Evolutionary conservation across 768 basidiomycete species (phyloP).

Genomic region (Sporobolomyces phaffii): DNA sequence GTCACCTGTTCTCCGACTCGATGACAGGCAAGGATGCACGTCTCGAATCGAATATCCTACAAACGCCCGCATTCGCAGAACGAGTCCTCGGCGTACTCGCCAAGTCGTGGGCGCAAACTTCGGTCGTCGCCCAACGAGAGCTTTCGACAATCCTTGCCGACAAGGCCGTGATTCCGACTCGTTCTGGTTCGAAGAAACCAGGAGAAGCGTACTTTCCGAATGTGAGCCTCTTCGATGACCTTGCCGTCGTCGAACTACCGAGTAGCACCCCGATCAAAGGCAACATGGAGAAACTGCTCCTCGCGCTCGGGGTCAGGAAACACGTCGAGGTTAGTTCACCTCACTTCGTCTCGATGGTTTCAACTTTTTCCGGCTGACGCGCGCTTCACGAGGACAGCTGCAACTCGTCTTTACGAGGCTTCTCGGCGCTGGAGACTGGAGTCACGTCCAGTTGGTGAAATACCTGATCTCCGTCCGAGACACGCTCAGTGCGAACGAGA

Average conservation of each 20-base stretch:
- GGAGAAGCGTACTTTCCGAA: constrained; percentile 64
- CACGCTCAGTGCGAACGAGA: constrained; percentile 57
- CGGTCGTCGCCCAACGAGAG: constrained; percentile 52
- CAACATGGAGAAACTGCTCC: constrained; percentile 58
- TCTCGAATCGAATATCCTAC: constrained; percentile 58
- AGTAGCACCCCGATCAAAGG: constrained; percentile 62
- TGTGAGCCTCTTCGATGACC: constrained; percentile 79
- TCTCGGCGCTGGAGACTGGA: constrained; percentile 42
- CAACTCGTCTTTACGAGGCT: constrained; percentile 84
- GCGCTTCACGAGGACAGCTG: constrained; percentile 45
- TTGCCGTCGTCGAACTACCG: constrained; percentile 65
- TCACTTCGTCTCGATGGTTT: too few species aligned
- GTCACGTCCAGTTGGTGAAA: constrained; percentile 63
- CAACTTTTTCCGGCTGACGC: neutral
- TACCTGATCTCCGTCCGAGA: constrained; percentile 79
- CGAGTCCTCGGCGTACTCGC: constrained; percentile 43
- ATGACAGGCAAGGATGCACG: constrained; percentile 46
- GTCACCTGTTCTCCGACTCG: constrained; percentile 55
- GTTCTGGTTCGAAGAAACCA: constrained; percentile 65
- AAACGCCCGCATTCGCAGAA: constrained; percentile 71
- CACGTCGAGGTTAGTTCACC: constrained; percentile 81
- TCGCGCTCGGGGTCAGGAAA: constrained; percentile 73
- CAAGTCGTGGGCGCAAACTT: constrained; percentile 66
- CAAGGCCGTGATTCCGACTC: constrained; percentile 65
- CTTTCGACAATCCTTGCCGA: constrained; percentile 53